phyloP scores from a whole-genome alignment of 2,329 filamentous ascomycete genomes.

The Fusarium musae region DNA sequence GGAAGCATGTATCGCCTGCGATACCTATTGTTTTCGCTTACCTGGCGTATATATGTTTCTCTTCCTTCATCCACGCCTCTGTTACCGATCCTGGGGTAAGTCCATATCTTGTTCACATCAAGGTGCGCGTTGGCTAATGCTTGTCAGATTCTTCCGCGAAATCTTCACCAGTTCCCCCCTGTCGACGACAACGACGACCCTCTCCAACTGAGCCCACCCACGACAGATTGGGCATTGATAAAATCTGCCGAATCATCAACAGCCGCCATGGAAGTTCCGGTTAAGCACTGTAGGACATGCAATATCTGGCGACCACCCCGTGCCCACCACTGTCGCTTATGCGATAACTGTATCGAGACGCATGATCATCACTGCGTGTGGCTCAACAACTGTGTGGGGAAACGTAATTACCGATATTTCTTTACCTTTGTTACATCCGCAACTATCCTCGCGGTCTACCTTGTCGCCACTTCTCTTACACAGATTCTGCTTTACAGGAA shows the following conservation, averaged over 20 bases:
- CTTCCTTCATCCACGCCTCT: constrained; percentile 94
- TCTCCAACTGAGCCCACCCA: constrained; percentile 81
- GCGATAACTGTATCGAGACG: constrained; percentile 96
- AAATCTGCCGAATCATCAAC: constrained; percentile 79
- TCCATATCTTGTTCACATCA: constrained; percentile 33
- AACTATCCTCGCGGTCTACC: constrained; percentile 80
- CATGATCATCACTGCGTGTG: constrained; percentile 99
- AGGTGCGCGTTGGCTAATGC: constrained; percentile 20
- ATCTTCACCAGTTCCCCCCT: constrained; percentile 89
- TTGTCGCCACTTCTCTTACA: constrained; percentile 80
- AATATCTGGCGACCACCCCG: constrained; percentile 97
- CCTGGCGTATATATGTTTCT: constrained; percentile 88
- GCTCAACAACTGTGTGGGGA: constrained; percentile 98
- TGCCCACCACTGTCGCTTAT: constrained; percentile 94
- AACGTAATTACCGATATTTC: constrained; percentile 98
- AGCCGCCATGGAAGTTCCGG: constrained; percentile 95
- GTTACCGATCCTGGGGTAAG: constrained; percentile 91
- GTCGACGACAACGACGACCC: constrained; percentile 81
- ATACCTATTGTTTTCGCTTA: constrained; percentile 92
- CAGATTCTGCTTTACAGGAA: constrained; percentile 81
- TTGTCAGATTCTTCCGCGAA: constrained; percentile 86
- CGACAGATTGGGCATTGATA: constrained; percentile 94
- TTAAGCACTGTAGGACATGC: constrained; percentile 98
- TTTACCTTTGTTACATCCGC: constrained; percentile 87
- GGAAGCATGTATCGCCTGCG: constrained; percentile 86